Conservation (phyloP, 352 stramenopile genomes). For the Phytophthora pistaciae region DNA sequence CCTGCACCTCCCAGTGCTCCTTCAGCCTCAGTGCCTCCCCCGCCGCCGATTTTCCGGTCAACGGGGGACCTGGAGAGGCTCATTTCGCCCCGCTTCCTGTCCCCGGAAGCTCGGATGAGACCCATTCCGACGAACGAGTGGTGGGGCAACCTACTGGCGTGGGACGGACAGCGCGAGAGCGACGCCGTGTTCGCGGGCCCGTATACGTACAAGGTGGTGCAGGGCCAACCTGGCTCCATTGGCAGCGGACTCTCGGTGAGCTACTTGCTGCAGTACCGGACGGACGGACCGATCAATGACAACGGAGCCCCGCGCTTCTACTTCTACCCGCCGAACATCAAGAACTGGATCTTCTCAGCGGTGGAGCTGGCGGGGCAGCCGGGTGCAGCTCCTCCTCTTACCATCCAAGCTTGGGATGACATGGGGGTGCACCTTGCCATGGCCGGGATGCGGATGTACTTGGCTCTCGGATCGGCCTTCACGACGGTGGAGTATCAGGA, state of each 20-base stretch:
- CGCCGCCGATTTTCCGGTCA: constrained; percentile 50
- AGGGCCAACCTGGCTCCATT: constrained; percentile 38
- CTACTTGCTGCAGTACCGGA: constrained; percentile 80
- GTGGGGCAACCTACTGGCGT: constrained; percentile 88
- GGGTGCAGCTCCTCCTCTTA: constrained; percentile 30
- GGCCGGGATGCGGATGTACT: constrained; percentile 57
- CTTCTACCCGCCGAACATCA: constrained; percentile 79
- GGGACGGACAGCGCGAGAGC: constrained; percentile 60
- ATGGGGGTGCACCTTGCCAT: constrained; percentile 70
- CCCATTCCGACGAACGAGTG: constrained; percentile 85
- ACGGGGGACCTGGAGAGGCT: constrained; percentile 61
- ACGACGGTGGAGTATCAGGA: constrained; percentile 78
- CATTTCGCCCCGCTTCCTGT: constrained; percentile 59
- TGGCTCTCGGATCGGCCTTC: constrained; percentile 81
- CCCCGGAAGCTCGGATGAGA: constrained; percentile 24
- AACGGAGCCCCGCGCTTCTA: constrained; percentile 89
- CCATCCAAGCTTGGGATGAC: constrained; percentile 80
- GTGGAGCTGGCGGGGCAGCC: constrained; percentile 43
- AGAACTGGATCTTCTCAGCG: constrained; percentile 80
- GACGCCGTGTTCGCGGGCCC: constrained; percentile 79
- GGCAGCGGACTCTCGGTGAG: constrained; percentile 65
- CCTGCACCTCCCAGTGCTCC: constrained; percentile 8
- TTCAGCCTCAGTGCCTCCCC: constrained; percentile 21
- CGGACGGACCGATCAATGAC: constrained; percentile 74
- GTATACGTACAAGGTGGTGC: constrained; percentile 73